Conservation (phyloP, 768 basidiomycete species). For the Asterophora lycoperdoides region DNA sequence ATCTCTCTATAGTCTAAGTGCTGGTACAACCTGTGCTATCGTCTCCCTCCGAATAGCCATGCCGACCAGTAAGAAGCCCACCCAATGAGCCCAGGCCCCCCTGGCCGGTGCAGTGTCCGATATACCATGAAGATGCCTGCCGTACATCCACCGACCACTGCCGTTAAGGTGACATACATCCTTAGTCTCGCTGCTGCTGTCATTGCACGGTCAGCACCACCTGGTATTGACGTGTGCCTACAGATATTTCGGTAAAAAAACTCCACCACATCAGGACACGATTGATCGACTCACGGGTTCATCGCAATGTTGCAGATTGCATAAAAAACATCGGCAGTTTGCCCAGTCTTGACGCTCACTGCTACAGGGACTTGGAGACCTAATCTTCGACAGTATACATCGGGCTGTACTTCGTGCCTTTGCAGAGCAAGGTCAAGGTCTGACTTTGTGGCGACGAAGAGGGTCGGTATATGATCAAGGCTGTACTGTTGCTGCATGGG, state of each 20-base stretch:
- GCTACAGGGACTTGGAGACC: slow-evolving; percentile 92
- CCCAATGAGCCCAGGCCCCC: slow-evolving; percentile 43
- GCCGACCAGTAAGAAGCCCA: slow-evolving; percentile 61
- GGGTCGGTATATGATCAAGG: slow-evolving; percentile 88
- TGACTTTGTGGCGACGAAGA: slow-evolving; percentile 99
- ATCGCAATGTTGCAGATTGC: slow-evolving; percentile 80
- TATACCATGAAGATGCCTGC: slow-evolving; percentile 69
- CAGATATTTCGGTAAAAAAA: background rate
- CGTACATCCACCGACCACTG: slow-evolving; percentile 67
- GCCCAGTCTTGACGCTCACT: slow-evolving; percentile 83
- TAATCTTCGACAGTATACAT: slow-evolving; percentile 89
- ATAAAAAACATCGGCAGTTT: slow-evolving; percentile 85
- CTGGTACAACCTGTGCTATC: slow-evolving; percentile 29
- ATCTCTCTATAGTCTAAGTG: slow-evolving; percentile 13
- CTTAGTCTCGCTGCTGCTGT: slow-evolving; percentile 63
- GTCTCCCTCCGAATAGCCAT: slow-evolving; percentile 61
- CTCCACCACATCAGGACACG: background rate
- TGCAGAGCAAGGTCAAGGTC: slow-evolving; percentile 96
- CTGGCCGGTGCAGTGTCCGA: slow-evolving; percentile 63
- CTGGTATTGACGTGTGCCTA: slow-evolving; percentile 69
- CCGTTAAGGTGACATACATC: slow-evolving; percentile 69
- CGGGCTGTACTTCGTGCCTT: slow-evolving; percentile 98
- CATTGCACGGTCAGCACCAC: slow-evolving; percentile 77
- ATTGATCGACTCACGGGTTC: slow-evolving; percentile 68
- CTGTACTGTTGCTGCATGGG: slow-evolving; percentile 87